Evolutionary conservation across 768 basidiomycete species (phyloP), one percentile per base, ranked within the genome.

Genomic region (Rhodocollybia butyracea): DNA sequence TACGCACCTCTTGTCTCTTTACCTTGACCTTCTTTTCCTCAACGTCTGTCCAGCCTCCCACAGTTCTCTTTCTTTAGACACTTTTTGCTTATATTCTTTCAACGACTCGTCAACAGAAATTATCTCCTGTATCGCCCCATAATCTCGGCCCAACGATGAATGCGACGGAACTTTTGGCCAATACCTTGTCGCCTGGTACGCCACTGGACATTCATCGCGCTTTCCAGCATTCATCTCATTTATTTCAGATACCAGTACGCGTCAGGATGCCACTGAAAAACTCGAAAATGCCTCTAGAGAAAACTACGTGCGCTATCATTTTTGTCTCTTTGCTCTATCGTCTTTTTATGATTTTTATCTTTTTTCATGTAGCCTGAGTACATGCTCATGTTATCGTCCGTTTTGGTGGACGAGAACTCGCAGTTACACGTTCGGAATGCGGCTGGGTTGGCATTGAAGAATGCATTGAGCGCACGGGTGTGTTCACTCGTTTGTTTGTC

Each of bases 401-500:
- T 94, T 60, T 82, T 99, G 45, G 84, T 86, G 27, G 88, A 93
- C 62, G 92, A 94, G 68, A 74, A 60, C 41, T 81, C 80, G 5
- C 76, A 80, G 13, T 64, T 85, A 31, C 86, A 93, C 68, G 83
- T 95, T 51, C 81, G 97, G 61, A 96, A 91, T 66, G 94, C 96
- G n/a, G 95, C 97, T 22, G 94, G 93, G 68, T 79, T 99, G 50
- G 95, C 96, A 19, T 77, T 99, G 72, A 99, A 98, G 83, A 99
- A 99, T 71, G 83, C 94, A 57, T 73, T 99, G 56, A 83, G 88
- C 31, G 93, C 95, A 58, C 79, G 92, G 64, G 96, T 98, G 76
- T 72, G 41, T 55, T 58, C n/a, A 29, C 17, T 34, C 21, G 19
- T 13, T 22, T 46, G 11, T 22, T 5, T 12, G 6, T 41, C 8